Conservation (phyloP, 2,329 filamentous ascomycete species). For the Westerdykella ornata region DNA sequence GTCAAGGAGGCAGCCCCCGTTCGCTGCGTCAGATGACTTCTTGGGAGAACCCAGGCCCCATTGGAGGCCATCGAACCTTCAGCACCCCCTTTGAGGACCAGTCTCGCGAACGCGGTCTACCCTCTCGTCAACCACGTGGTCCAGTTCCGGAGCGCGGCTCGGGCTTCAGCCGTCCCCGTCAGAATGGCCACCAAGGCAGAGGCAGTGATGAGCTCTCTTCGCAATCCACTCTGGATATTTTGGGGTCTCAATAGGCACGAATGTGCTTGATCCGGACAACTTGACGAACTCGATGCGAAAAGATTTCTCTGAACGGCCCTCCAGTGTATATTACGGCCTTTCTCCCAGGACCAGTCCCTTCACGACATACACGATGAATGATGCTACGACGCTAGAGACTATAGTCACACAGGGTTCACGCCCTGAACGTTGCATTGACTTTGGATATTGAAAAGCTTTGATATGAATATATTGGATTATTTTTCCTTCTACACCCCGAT, state of each 20-base stretch:
- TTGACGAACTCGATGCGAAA: background rate
- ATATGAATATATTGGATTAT: slow-evolving; percentile 26
- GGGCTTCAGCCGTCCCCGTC: slow-evolving; percentile 50
- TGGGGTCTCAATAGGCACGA: slow-evolving; percentile 49
- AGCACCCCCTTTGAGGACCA: slow-evolving; percentile 53
- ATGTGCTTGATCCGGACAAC: background rate
- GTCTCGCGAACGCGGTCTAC: slow-evolving; percentile 47
- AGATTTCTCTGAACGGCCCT: slow-evolving; percentile 2
- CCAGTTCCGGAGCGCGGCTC: slow-evolving; percentile 55
- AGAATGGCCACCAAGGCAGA: slow-evolving; percentile 56
- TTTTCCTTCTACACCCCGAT: slow-evolving; percentile 10
- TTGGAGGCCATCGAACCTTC: slow-evolving; percentile 59
- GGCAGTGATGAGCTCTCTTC: slow-evolving; percentile 58
- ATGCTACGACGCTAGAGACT: slow-evolving; percentile 30
- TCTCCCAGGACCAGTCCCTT: slow-evolving; percentile 1
- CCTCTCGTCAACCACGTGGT: slow-evolving; percentile 56
- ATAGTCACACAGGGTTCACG: slow-evolving; percentile 30
- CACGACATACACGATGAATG: slow-evolving; percentile 24
- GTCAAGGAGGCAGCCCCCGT: slow-evolving; percentile 49
- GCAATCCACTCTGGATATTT: slow-evolving; percentile 56
- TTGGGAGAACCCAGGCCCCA: slow-evolving; percentile 55
- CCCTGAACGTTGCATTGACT: slow-evolving; percentile 24
- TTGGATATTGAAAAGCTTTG: slow-evolving; percentile 32
- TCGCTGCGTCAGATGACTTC: slow-evolving; percentile 55
- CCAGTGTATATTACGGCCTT: slow-evolving; percentile 1